Percentiles rank a stretch among this genome's conserved stretches.
These are phyloP conservation scores for Ceratobasidium theobromae DNA, from an alignment of 1,284 basidiomycete genomes.

Conservation along the genomic window DNA sequence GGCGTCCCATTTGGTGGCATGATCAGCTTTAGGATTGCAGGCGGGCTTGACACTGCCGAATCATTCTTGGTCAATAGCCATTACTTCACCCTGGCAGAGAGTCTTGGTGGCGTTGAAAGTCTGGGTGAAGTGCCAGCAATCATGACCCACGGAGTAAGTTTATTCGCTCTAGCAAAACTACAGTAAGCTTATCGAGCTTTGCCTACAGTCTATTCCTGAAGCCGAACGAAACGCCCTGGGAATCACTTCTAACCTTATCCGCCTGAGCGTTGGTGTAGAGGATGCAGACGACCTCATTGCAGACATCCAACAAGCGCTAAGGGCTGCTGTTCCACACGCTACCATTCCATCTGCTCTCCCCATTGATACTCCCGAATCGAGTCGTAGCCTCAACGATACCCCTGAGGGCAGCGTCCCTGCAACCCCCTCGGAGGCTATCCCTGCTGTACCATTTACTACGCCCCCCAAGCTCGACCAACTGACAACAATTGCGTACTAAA, in stretches of 20 bases:
- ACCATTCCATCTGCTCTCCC: constrained; percentile 12
- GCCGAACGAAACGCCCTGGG: constrained; percentile 69
- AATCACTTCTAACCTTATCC: constrained; percentile 78
- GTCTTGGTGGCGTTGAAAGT: constrained; percentile 88
- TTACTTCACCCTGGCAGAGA: constrained; percentile 86
- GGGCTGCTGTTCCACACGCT: constrained; percentile 44
- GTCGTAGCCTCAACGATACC: constrained; percentile 24
- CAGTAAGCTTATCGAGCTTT: not conserved
- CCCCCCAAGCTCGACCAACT: constrained; percentile 10
- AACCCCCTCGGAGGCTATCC: constrained; percentile 17
- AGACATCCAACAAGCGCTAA: constrained; percentile 73
- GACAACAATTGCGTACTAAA: not conserved
- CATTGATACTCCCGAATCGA: constrained; percentile 40
- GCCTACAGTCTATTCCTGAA: constrained; percentile 58
- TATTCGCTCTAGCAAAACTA: not conserved
- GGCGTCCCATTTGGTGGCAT: constrained; percentile 45
- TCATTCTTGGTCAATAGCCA: constrained; percentile 68
- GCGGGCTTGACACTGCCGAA: constrained; percentile 58
- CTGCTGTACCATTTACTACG: not conserved
- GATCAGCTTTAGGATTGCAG: constrained; percentile 56
- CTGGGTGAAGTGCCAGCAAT: constrained; percentile 79
- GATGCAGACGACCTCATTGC: constrained; percentile 79
- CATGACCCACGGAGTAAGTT: constrained; percentile 73
- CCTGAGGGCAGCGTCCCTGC: constrained; percentile 18
- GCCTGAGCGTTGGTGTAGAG: constrained; percentile 87